Base-by-base conservation (phyloP, 805 yeast genomes). In the Jamesozyma jinghongensis region DNA sequence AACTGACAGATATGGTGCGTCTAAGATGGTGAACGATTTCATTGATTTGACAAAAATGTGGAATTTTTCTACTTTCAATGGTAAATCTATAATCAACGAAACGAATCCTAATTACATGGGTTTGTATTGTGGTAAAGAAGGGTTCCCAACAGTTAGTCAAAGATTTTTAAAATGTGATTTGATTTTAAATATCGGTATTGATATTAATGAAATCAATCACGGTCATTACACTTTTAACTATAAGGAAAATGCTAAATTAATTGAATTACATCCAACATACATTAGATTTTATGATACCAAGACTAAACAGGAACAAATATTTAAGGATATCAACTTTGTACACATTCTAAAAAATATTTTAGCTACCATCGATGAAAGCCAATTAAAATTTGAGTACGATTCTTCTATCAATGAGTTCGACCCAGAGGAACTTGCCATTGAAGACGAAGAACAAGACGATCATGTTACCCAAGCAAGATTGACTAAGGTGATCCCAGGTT, bases 61-160 rank as follows among this genome's bases (percentile, higher is more conserved):
- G 58, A 75, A 69, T 49, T 83, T 61, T 59, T 66, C 78, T 7
- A 74, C 87, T 1, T 68, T 73, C 38, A 75, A 74, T 74, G 94
- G 87, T 13, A 81, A 86, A 59, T 79, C 85, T 7, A 61, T 76
- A 19, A 61, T 87, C 32, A 79, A 87, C 61, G 97, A 87, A 63
- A 61, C 75, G n/a, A 66, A 70, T 44, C 66, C 71, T 6, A 67
- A 71, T 36, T 87, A 73, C 54, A 69, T 78, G 45, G 96, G 95
- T 30, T 77, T 74, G 29, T 88, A 81, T 57, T 75, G 71, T 47
- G 95, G 95, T 27, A 57, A 57, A 27, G 71, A 70, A 40, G 74
- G 83, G 2, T 62, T 63, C 25, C 62, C 62, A 13, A 71, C 73
- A 19, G 73, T 78, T 22, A 62, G 66, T 32, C 62, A 68, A 35